Evolutionary conservation across 169 alveolate species (phyloP).

Genomic region (Plasmodium berghei): DNA sequence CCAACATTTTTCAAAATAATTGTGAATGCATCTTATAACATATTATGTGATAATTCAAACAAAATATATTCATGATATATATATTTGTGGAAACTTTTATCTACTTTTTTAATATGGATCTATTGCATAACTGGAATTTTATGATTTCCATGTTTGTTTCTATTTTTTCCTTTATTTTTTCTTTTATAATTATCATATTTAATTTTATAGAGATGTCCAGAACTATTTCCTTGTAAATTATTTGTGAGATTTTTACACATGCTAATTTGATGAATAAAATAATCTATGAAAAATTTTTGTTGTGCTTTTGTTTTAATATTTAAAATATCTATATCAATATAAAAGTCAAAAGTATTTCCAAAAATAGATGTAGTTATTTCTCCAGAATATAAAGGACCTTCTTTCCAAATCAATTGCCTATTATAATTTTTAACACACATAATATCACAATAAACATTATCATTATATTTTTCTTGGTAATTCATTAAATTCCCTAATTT

Average conservation of each 20-base stretch:
- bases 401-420: constrained; percentile 80
- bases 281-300: constrained; percentile 84
- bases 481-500: constrained; percentile 83
- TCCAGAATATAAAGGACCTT: constrained; percentile 81
- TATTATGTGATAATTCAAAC: too few relatives aligned
- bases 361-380: constrained; percentile 78
- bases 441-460: constrained; percentile 82
- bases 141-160: constrained; percentile 7
- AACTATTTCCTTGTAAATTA: constrained; percentile 71
- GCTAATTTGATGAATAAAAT: constrained; percentile 85
- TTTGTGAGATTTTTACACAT: constrained; percentile 81
- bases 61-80: too few relatives aligned
- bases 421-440: constrained; percentile 84
- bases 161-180: constrained; percentile 30
- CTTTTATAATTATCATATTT: constrained; percentile 44
- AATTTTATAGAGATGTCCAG: constrained; percentile 13
- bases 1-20: too few relatives aligned
- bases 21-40: too few relatives aligned
- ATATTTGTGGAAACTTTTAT: too few relatives aligned
- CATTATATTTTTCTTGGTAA: constrained; percentile 60
- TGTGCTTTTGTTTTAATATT: constrained; percentile 79
- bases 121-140: constrained; percentile 7
- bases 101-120: too few relatives aligned
- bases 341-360: constrained; percentile 83
- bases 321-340: constrained; percentile 83